Evolutionary conservation across 176 grass and related monocot genomes (phyloP), one percentile per base, ranked within the genome.

Genomic region (Oryza longistaminata): DNA sequence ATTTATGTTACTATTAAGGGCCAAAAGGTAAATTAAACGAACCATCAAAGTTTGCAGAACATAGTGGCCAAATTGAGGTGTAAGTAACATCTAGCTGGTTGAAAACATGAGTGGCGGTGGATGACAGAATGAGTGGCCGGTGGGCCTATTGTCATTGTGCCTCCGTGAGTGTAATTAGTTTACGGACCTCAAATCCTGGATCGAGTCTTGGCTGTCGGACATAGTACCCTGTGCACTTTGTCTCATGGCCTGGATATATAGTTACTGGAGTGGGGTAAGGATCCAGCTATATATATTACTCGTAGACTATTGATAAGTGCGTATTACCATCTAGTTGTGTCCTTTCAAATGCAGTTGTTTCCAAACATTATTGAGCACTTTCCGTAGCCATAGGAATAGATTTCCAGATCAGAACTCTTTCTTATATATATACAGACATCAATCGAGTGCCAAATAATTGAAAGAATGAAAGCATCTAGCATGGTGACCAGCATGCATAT

Each of bases 211-310:
- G 60, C 84, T 83, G 61, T 62, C 46, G 0, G 16, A 68, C 68
- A 90, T 74, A 73, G 52, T 82, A 61, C 14, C 72, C 82, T 77
- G 82, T 85, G 40, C 67, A 0, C 17, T 26, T 35, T 62, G 85
- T 91, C 78, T 22, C 66, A 69, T 79, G 45, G 74, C 80, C 76
- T 27, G 74, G 71, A 64, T 45, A 8, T 7, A 9, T 62, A 62
- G 19, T 62, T 62, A 50, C 16, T 80, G 13, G 68, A 19, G 67
- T 80, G 60, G 42, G 19, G 64, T 53, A 67, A 48, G 37, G 42
- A 81, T 67, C 58, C 42, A 81, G 15, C 60, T 45, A 66, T 61
- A 55, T 55, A 55, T 58, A 27, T 27, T 27, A 27, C 27, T 27
- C 27, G 27, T 34, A 49, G 70, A 40, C 50, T 25, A 9, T 39